Evolutionary conservation across 139 green algal species (phyloP).

Genomic region (Medakamo hakoo): DNA sequence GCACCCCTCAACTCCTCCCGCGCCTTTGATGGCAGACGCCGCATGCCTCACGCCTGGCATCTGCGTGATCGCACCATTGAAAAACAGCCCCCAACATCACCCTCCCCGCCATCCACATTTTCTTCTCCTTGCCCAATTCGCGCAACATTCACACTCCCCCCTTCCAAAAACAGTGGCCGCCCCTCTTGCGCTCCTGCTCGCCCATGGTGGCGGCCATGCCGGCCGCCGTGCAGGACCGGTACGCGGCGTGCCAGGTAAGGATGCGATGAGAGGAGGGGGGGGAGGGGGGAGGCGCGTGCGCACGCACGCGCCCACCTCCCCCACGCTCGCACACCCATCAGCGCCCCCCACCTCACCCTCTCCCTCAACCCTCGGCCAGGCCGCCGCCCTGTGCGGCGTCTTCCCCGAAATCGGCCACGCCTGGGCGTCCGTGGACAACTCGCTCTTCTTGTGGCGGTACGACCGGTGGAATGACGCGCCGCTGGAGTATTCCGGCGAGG

Average conservation of each 20-base stretch:
- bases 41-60: no score
- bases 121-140: neutral
- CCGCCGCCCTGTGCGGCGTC: constrained; percentile 77
- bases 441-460: constrained; percentile 80
- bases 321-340: no score
- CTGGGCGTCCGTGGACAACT: constrained; percentile 84
- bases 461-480: constrained; percentile 61
- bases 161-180: constrained; percentile 49
- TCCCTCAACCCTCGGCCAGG: constrained; percentile 6
- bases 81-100: neutral
- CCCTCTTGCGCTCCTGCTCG: constrained; percentile 38
- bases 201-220: constrained; percentile 48
- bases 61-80: no score
- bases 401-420: constrained; percentile 66
- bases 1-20: no score
- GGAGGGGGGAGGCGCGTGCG: no score
- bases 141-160: neutral
- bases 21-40: no score
- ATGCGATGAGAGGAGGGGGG: no score
- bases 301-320: no score
- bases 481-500: constrained; percentile 74
- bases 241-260: constrained; percentile 38
- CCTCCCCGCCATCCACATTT: neutral
- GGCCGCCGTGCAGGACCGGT: constrained; percentile 62
- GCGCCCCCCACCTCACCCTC: neutral